Conservation (phyloP, 1,139 yeast genomes). For the Hemisphaericaspora xylofermentans region DNA sequence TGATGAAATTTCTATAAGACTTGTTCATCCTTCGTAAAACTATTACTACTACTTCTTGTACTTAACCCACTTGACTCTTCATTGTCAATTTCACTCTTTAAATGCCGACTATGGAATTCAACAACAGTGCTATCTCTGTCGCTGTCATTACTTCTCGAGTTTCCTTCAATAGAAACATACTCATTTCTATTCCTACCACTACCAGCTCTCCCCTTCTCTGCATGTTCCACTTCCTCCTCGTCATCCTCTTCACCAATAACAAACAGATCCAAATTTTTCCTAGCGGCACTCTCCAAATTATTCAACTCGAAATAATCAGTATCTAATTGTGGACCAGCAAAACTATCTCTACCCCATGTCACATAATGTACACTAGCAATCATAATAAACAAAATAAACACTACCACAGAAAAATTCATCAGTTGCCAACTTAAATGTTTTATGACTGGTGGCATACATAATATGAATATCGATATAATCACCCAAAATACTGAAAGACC, state of each 20-base stretch:
- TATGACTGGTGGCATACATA: slow-evolving; percentile 74
- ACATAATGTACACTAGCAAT: slow-evolving; percentile 52
- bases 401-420: slow-evolving; percentile 77
- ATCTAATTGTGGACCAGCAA: slow-evolving; percentile 66
- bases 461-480: slow-evolving; percentile 54
- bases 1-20: not conserved
- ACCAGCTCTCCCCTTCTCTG: slow-evolving; percentile 1
- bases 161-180: slow-evolving; percentile 2
- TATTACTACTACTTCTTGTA: not conserved
- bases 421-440: slow-evolving; percentile 55
- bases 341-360: slow-evolving; percentile 59
- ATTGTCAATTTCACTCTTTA: not conserved
- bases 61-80: not conserved
- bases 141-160: not conserved
- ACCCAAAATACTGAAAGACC: slow-evolving; percentile 62
- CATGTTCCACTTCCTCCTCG: slow-evolving; percentile 11
- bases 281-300: slow-evolving; percentile 23
- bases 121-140: not conserved
- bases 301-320: slow-evolving; percentile 46
- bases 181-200: not conserved
- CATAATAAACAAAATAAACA: slow-evolving; percentile 48
- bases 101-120: not conserved
- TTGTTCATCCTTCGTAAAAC: not conserved
- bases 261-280: slow-evolving; percentile 11
- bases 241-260: slow-evolving; percentile 18